Evolutionary conservation across 768 basidiomycete genomes (phyloP).

Genomic region (Mycena kentingensis): DNA sequence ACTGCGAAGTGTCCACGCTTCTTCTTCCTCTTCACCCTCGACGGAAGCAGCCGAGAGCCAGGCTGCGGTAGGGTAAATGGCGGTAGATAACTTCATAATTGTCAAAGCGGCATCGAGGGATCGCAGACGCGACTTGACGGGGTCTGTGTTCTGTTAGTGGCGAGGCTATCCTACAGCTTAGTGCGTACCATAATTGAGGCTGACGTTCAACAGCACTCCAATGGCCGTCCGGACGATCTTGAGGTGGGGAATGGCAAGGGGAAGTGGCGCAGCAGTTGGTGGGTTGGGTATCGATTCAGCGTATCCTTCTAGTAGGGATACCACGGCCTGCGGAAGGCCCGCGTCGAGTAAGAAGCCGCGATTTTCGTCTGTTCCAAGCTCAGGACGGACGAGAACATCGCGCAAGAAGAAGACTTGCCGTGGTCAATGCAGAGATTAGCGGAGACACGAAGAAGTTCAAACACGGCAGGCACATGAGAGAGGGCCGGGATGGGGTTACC

Average conservation of each 20-base stretch:
- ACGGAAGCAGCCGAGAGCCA: slow-evolving; percentile 48
- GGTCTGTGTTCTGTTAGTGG: slow-evolving; percentile 47
- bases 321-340: slow-evolving; percentile 65
- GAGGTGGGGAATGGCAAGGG: slow-evolving; percentile 62
- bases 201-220: slow-evolving; percentile 77
- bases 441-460: slow-evolving; percentile 73
- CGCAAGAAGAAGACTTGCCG: slow-evolving; percentile 42
- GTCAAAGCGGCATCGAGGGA: slow-evolving; percentile 70
- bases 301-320: slow-evolving; percentile 71
- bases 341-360: slow-evolving; percentile 70
- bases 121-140: slow-evolving; percentile 67
- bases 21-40: slow-evolving; percentile 34
- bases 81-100: slow-evolving; percentile 64
- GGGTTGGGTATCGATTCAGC: slow-evolving; percentile 46
- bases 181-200: slow-evolving; percentile 70
- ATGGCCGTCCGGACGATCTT: slow-evolving; percentile 76
- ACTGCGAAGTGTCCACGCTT: slow-evolving; percentile 67
- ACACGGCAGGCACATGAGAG: slow-evolving; percentile 51
- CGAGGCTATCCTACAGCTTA: background rate
- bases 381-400: background rate
- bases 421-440: slow-evolving; percentile 89
- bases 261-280: slow-evolving; percentile 41
- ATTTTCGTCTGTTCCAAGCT: slow-evolving; percentile 62
- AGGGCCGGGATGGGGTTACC: slow-evolving; percentile 48
- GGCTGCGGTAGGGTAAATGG: slow-evolving; percentile 71